These are phyloP conservation scores for Penicillium sp. DNA, from an alignment of 2,329 filamentous ascomycete genomes.

Conservation along the genomic window DNA sequence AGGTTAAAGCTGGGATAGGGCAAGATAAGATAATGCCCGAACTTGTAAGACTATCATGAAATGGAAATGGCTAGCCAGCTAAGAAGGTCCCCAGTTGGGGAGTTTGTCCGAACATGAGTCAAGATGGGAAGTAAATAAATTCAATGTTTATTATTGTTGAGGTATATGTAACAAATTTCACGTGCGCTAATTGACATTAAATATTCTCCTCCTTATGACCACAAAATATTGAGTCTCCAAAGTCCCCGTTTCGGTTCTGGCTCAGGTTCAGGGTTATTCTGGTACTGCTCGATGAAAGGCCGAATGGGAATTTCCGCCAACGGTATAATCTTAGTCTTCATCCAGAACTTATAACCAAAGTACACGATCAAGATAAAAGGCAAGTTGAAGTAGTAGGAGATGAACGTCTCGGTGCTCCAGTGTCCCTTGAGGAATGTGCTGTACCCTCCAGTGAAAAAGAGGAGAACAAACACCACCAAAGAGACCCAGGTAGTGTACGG, in stretches of 20 bases:
- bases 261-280: constrained; percentile 28
- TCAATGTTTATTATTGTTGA: neutral
- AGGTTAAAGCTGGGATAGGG: neutral
- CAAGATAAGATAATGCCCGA: neutral
- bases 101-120: no score
- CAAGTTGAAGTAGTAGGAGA: constrained; percentile 60
- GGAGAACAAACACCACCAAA: constrained; percentile 56
- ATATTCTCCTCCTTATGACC: constrained; percentile 14
- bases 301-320: constrained; percentile 38
- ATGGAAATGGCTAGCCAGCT: neutral
- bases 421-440: constrained; percentile 36
- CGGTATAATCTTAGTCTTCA: constrained; percentile 35
- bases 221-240: constrained; percentile 28
- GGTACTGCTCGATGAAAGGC: constrained; percentile 29
- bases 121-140: neutral
- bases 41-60: neutral
- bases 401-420: constrained; percentile 58
- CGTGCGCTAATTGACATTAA: neutral
- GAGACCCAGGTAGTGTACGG: constrained; percentile 62
- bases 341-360: constrained; percentile 40
- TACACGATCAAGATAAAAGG: constrained; percentile 57
- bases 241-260: constrained; percentile 22
- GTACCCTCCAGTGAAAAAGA: constrained; percentile 69
- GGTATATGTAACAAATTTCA: neutral
- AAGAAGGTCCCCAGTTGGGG: neutral